Percentiles rank a stretch among this genome's conserved stretches.
These are phyloP conservation scores for Trypanosoma vivax DNA, from an alignment of 208 protist genomes.

Conservation along the genomic window DNA sequence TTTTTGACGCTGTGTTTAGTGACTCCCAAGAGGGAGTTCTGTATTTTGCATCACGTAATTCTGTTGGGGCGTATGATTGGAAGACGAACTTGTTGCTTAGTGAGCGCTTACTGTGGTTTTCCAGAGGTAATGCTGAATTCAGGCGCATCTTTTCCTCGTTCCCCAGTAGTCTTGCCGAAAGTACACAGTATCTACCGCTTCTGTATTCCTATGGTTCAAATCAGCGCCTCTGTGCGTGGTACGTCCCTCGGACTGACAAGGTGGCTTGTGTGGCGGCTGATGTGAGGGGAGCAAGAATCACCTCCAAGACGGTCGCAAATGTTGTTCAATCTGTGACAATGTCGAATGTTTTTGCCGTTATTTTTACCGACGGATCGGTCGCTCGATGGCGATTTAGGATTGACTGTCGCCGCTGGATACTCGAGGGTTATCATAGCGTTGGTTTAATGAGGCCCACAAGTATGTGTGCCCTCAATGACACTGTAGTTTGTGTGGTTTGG, in stretches of 20 bases:
- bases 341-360: conserved; percentile 52
- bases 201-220: conserved; percentile 75
- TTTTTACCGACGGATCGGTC: conserved; percentile 73
- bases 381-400: conserved; percentile 57
- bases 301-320: conserved; percentile 46
- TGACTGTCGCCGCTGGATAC: conserved; percentile 38
- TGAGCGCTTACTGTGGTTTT: conserved; percentile 65
- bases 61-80: conserved; percentile 79
- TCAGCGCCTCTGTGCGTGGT: conserved; percentile 73
- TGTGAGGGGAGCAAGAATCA: conserved; percentile 62
- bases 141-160: conserved; percentile 65
- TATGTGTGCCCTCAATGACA: conserved; percentile 28
- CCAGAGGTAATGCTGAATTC: conserved; percentile 57
- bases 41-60: conserved; percentile 63
- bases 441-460: conserved; percentile 35
- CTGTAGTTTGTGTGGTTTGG: conserved; percentile 59
- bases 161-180: conserved; percentile 8
- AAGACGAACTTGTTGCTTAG: conserved; percentile 57
- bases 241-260: conserved; percentile 33
- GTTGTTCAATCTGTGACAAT: conserved; percentile 52
- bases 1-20: conserved; percentile 80
- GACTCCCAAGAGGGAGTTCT: conserved; percentile 63
- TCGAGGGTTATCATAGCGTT: conserved; percentile 40
- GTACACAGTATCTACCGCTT: conserved; percentile 28
- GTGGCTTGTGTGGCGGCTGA: conserved; percentile 50